Evolutionary conservation across 768 basidiomycete species (phyloP).

Genomic region (Lentinula boryana): DNA sequence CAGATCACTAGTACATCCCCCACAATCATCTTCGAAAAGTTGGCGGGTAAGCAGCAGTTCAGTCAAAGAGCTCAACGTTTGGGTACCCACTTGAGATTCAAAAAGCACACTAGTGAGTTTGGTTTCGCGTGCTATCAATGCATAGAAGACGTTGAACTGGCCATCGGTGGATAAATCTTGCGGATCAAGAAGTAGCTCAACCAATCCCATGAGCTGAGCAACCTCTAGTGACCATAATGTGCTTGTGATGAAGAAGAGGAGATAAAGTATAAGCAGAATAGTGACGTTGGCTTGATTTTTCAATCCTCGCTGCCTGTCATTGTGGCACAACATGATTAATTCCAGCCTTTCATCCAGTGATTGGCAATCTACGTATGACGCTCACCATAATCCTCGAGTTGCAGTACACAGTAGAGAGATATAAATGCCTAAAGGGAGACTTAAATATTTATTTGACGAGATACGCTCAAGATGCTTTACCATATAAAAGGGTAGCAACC

Average conservation of each 20-base stretch:
- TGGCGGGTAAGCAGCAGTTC: background rate
- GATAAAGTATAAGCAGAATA: background rate
- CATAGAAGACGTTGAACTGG: slow-evolving; percentile 2
- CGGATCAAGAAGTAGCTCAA: background rate
- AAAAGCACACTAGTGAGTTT: slow-evolving; percentile 2
- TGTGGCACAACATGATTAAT: background rate
- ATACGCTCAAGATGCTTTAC: background rate
- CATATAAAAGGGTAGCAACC: background rate
- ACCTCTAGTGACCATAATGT: background rate
- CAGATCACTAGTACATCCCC: background rate
- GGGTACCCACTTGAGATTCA: background rate
- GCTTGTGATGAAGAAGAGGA: background rate
- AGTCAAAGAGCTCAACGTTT: background rate
- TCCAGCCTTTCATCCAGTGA: too few species aligned
- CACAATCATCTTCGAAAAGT: background rate
- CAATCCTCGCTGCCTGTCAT: background rate
- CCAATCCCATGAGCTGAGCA: background rate
- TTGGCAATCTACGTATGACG: background rate
- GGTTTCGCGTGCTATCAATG: background rate
- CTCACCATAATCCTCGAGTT: slow-evolving; percentile 1
- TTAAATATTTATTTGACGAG: too few species aligned
- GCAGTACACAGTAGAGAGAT: background rate
- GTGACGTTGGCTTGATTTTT: background rate
- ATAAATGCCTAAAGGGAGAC: background rate
- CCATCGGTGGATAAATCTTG: background rate